A percentile compares a stretch with the other conserved stretches of the same genome.
These are phyloP conservation scores for Spinacia oleracea DNA, from an alignment of 179 eudicot species.

Conservation along the genomic window DNA sequence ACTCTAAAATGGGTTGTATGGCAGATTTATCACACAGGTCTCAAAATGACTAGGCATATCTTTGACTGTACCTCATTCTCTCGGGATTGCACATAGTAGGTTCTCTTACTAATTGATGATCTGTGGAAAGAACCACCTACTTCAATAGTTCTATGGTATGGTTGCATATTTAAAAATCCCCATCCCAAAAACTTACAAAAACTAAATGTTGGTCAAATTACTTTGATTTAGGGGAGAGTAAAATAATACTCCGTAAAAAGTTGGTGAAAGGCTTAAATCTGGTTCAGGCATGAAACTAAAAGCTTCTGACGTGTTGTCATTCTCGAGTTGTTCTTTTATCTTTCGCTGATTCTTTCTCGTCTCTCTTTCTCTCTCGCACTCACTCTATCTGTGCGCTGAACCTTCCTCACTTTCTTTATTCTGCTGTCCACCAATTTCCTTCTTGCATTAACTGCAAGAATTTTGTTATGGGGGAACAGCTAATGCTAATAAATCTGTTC, in stretches of 20 bases:
- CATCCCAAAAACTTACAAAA: background rate
- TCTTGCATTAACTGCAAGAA: background rate
- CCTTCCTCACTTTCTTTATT: too few relatives aligned
- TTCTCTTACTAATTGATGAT: background rate
- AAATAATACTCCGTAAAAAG: background rate
- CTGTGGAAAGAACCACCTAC: background rate
- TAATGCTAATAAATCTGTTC: background rate
- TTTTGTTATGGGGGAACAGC: background rate
- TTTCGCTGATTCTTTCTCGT: background rate
- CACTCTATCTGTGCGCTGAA: background rate
- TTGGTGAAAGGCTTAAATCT: background rate
- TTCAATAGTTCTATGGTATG: background rate
- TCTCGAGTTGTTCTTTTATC: background rate
- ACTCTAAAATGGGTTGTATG: background rate
- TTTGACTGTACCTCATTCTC: background rate
- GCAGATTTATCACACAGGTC: background rate
- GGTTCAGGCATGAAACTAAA: background rate
- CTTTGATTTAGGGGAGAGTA: background rate
- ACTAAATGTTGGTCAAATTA: background rate
- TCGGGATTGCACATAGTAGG: background rate
- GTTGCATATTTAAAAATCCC: background rate
- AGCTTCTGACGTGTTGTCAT: background rate
- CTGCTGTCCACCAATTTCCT: background rate
- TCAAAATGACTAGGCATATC: background rate
- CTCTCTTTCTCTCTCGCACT: background rate